These are phyloP conservation scores for Pleomassaria siparia DNA, from an alignment of 2,329 filamentous ascomycete genomes.

Conservation along the genomic window DNA sequence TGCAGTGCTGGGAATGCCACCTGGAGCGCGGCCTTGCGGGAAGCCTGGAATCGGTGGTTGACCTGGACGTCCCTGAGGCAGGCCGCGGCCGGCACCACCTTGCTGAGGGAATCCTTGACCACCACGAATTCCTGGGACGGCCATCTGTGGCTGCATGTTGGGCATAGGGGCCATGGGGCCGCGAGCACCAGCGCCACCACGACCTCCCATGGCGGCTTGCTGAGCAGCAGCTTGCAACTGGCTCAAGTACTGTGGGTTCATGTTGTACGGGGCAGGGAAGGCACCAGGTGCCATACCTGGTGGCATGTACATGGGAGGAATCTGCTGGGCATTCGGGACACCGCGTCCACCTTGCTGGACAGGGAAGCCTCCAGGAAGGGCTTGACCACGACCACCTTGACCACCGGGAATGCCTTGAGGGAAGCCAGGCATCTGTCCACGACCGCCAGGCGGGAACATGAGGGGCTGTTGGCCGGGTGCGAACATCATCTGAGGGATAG, in stretches of 20 bases:
- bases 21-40: constrained; percentile 27
- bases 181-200: constrained; percentile 65
- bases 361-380: constrained; percentile 79
- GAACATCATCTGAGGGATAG: constrained; percentile 80
- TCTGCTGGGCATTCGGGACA: constrained; percentile 72
- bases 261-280: constrained; percentile 74
- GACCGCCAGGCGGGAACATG: constrained; percentile 59
- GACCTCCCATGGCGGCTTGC: constrained; percentile 62
- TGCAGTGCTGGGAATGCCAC: constrained; percentile 24
- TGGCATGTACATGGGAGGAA: constrained; percentile 84
- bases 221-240: constrained; percentile 71
- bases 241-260: constrained; percentile 78
- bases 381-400: constrained; percentile 79
- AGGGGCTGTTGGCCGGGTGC: constrained; percentile 74
- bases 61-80: constrained; percentile 7
- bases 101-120: constrained; percentile 44
- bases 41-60: constrained; percentile 25
- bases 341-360: constrained; percentile 87
- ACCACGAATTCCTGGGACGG: constrained; percentile 47
- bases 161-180: constrained; percentile 63
- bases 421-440: constrained; percentile 62
- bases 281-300: constrained; percentile 61
- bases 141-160: constrained; percentile 73
- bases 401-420: constrained; percentile 64
- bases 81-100: constrained; percentile 40